Evolutionary conservation across 257 asterid species (phyloP).

Genomic region (Cinchona pubescens): DNA sequence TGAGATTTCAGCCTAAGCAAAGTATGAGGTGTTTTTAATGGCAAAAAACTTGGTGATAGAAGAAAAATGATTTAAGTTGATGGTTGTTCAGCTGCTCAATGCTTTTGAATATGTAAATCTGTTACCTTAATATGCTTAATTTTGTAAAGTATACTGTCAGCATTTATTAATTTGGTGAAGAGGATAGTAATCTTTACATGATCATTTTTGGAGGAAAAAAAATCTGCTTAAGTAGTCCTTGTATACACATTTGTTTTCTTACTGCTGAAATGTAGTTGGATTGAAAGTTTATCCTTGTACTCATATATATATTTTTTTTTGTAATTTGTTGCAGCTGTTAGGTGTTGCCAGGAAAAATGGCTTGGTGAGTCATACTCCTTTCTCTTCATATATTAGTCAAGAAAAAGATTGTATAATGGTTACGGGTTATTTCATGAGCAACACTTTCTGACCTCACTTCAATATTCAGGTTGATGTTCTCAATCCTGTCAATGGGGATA

Average conservation of each 20-base stretch:
- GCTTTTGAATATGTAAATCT: too few relatives aligned
- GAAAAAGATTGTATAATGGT: neutral
- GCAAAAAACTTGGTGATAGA: too few relatives aligned
- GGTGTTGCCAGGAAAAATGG: conserved; percentile 80
- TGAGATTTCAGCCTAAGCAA: neutral
- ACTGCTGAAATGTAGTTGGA: neutral
- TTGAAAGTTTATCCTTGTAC: conserved; percentile 2
- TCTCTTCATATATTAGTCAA: conserved; percentile 4
- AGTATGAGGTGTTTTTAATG: too few relatives aligned
- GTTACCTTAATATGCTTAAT: too few relatives aligned
- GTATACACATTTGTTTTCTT: too few relatives aligned
- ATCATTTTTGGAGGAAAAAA: too few relatives aligned
- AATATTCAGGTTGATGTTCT: conserved; percentile 64
- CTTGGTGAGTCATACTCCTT: conserved; percentile 55
- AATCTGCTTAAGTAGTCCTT: too few relatives aligned
- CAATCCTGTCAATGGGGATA: conserved; percentile 67
- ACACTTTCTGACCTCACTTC: conserved; percentile 13
- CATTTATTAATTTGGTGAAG: too few relatives aligned
- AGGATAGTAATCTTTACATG: too few relatives aligned
- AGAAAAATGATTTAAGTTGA: too few relatives aligned
- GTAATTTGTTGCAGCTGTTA: conserved; percentile 54
- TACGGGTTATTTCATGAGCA: neutral
- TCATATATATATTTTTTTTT: conserved; percentile 13
- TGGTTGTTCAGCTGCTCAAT: too few relatives aligned
- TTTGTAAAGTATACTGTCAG: too few relatives aligned